Conservation (phyloP, 2,329 filamentous ascomycete species). For the Aureobasidium vineae region DNA sequence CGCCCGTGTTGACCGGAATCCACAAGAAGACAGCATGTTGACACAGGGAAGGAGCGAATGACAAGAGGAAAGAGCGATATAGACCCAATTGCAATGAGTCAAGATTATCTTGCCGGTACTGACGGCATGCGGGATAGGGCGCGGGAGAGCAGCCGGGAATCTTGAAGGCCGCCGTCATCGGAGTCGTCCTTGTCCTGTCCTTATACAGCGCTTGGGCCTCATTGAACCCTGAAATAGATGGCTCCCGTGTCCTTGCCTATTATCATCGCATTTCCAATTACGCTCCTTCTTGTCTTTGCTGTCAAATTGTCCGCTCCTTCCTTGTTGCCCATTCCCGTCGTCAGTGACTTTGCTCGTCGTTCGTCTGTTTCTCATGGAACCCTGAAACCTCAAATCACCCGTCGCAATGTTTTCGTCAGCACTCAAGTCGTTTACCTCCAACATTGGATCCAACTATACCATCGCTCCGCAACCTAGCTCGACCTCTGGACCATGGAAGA, state of each 20-base stretch:
- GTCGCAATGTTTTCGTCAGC: conserved; percentile 85
- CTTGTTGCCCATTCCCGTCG: not conserved
- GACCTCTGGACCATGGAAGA: conserved; percentile 89
- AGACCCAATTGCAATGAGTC: conserved; percentile 5
- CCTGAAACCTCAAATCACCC: not conserved
- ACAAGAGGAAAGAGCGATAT: not conserved
- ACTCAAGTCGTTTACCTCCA: conserved; percentile 89
- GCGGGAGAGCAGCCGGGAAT: not conserved
- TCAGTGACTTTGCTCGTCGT: not conserved
- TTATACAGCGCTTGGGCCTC: conserved; percentile 22
- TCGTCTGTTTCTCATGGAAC: not conserved
- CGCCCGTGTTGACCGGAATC: conserved; percentile 31
- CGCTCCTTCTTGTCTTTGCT: not conserved
- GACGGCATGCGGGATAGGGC: conserved; percentile 2
- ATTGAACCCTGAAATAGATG: not conserved
- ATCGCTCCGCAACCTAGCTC: conserved; percentile 73
- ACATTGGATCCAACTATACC: conserved; percentile 90
- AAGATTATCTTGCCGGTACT: conserved; percentile 6
- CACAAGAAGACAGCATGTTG: conserved; percentile 26
- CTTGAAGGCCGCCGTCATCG: conserved; percentile 9
- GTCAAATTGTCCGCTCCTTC: not conserved
- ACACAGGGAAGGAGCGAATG: not conserved
- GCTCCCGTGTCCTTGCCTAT: not conserved
- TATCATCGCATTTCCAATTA: not conserved
- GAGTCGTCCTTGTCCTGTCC: not conserved